Percentiles rank a stretch among this genome's conserved stretches.
Conservation (phyloP, 108 stramenopile genomes). For the Poteriospumella lacustris region DNA sequence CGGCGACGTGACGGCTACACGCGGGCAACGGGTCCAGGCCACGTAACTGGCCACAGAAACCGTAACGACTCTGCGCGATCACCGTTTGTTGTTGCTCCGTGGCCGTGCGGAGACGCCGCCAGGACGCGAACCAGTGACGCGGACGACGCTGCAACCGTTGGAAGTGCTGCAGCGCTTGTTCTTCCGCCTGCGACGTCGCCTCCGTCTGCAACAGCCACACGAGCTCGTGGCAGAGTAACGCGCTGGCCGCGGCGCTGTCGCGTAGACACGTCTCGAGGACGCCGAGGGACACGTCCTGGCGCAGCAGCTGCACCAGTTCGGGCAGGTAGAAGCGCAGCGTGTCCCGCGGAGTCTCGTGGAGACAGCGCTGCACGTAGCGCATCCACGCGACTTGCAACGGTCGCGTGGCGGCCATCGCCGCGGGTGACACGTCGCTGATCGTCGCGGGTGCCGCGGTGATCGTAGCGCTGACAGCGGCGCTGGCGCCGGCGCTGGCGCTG, state of each 20-base stretch:
- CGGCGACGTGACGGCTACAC: neutral
- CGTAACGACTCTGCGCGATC: neutral
- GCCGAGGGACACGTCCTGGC: neutral
- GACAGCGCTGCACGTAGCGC: neutral
- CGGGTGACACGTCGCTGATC: neutral
- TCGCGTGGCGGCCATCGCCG: neutral
- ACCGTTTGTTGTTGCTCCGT: neutral
- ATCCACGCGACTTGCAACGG: too few species aligned
- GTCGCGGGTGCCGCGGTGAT: neutral
- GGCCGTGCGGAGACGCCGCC: neutral
- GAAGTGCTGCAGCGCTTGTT: neutral
- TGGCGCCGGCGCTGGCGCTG: neutral
- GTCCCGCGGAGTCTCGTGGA: neutral
- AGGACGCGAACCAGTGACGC: neutral
- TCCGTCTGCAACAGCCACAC: constrained; percentile 12
- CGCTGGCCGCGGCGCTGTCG: neutral
- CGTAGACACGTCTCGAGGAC: neutral
- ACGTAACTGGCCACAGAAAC: neutral
- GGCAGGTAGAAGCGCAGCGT: constrained; percentile 10
- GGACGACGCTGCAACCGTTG: neutral
- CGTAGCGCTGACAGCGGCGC: neutral
- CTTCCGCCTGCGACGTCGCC: neutral
- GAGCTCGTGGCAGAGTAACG: neutral
- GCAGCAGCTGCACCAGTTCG: constrained; percentile 17
- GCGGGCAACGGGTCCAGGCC: constrained; percentile 1